These are phyloP conservation scores for Chytriomyces sp. DNA, from an alignment of 192 early-diverging fungal species.

Conservation along the genomic window DNA sequence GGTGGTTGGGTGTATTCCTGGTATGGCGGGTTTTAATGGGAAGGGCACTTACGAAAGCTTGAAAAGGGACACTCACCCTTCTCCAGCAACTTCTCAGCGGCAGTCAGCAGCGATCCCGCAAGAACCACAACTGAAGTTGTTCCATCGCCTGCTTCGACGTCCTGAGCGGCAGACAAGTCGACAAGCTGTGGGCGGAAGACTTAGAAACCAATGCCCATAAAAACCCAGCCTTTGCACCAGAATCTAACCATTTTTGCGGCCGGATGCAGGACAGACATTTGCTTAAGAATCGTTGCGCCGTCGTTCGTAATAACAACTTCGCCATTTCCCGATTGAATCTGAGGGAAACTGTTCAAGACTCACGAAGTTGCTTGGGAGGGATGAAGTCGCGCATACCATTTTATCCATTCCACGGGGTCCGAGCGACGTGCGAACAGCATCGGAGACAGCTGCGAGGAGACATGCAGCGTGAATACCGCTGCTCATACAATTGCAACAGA, in stretches of 20 bases:
- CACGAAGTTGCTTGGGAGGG: too few species aligned
- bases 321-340: constrained; percentile 92
- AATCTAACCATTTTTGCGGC: constrained; percentile 89
- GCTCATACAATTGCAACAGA: background rate
- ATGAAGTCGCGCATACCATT: constrained; percentile 69
- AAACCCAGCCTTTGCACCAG: too few species aligned
- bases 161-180: constrained; percentile 98
- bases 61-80: constrained; percentile 65
- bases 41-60: background rate
- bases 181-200: constrained; percentile 69
- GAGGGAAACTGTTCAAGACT: background rate
- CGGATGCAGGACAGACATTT: constrained; percentile 97
- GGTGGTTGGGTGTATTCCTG: constrained; percentile 94
- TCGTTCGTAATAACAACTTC: constrained; percentile 98
- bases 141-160: constrained; percentile 98
- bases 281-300: constrained; percentile 97
- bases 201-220: background rate
- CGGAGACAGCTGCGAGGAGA: constrained; percentile 79
- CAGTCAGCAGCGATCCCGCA: constrained; percentile 84
- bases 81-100: constrained; percentile 88
- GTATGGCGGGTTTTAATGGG: too few species aligned
- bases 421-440: constrained; percentile 95
- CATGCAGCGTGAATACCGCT: too few species aligned
- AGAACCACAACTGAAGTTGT: constrained; percentile 98
- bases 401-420: constrained; percentile 99